Percentiles rank a stretch among this genome's conserved stretches.
Evolutionary conservation across 768 basidiomycete genomes (phyloP).

Genomic region (Collybia sordida): DNA sequence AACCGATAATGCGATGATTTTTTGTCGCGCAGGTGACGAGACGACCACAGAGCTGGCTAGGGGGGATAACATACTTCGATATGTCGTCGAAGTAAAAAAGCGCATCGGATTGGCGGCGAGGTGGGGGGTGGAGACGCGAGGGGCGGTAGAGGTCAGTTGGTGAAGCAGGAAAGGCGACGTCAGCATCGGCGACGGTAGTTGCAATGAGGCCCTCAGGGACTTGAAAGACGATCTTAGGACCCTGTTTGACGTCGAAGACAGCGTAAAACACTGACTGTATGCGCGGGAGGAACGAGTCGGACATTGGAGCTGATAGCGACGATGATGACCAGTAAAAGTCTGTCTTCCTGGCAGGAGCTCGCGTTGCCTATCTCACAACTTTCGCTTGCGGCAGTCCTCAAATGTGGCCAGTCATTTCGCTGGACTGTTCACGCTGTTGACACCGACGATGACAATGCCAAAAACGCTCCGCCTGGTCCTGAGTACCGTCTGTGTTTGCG

Average conservation of each 20-base stretch:
- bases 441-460: background rate
- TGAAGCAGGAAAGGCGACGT: conserved; percentile 36
- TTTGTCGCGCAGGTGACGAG: conserved; percentile 85
- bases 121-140: conserved; percentile 48
- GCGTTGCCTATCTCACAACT: conserved; percentile 67
- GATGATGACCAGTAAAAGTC: conserved; percentile 14
- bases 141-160: conserved; percentile 25
- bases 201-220: conserved; percentile 91
- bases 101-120: conserved; percentile 31
- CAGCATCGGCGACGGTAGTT: conserved; percentile 30
- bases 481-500: conserved; percentile 81
- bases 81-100: conserved; percentile 92
- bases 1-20: conserved; percentile 86
- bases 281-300: conserved; percentile 69
- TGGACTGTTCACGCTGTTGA: conserved; percentile 61
- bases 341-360: conserved; percentile 55
- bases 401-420: conserved; percentile 84
- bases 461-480: background rate
- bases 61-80: conserved; percentile 93
- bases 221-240: conserved; percentile 90
- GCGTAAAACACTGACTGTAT: conserved; percentile 94
- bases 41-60: conserved; percentile 79
- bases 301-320: background rate
- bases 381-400: conserved; percentile 74
- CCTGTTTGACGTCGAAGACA: conserved; percentile 81